Evolutionary conservation across 768 basidiomycete species (phyloP).

Genomic region (Rhizopogon roseolus): DNA sequence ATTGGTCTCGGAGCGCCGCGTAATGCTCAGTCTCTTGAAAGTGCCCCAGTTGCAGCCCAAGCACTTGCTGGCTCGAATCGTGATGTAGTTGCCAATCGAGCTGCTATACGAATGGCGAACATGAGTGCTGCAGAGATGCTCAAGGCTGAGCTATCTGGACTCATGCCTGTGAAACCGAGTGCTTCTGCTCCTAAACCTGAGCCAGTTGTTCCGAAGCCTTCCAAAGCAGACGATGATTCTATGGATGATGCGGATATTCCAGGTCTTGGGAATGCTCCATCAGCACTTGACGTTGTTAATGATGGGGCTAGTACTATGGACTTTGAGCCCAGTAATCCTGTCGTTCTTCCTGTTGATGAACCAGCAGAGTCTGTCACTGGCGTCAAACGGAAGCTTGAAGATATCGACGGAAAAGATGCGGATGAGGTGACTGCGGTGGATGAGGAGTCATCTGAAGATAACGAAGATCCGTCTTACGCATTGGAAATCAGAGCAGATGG

Average conservation of each 20-base stretch:
- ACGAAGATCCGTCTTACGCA: constrained; percentile 45
- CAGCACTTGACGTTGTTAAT: constrained; percentile 9
- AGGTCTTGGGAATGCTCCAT: constrained; percentile 25
- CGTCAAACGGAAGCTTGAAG: constrained; percentile 43
- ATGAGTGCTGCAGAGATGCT: constrained; percentile 93
- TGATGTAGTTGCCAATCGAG: constrained; percentile 86
- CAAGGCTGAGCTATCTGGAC: constrained; percentile 79
- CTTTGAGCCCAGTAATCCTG: constrained; percentile 8
- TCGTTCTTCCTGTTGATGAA: constrained; percentile 17
- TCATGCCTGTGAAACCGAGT: constrained; percentile 35
- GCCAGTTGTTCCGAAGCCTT: constrained; percentile 27
- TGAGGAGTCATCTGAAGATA: constrained; percentile 39
- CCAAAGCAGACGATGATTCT: constrained; percentile 18
- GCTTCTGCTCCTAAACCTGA: constrained; percentile 27
- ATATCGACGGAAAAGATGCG: constrained; percentile 38
- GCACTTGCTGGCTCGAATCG: constrained; percentile 84
- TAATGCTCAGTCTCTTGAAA: constrained; percentile 52
- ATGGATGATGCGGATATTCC: constrained; percentile 30
- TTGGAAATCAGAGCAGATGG: constrained; percentile 87
- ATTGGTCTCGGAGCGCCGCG: constrained; percentile 67
- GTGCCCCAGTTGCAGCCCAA: constrained; percentile 57
- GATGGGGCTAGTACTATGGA: constrained; percentile 27
- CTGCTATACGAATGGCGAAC: constrained; percentile 91
- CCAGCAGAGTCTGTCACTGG: constrained; percentile 14
- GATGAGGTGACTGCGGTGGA: constrained; percentile 18